Evolutionary conservation across 2,329 filamentous ascomycete genomes (phyloP), one percentile per base, ranked within the genome.

Genomic region (Penicillium fuscoglaucum): DNA sequence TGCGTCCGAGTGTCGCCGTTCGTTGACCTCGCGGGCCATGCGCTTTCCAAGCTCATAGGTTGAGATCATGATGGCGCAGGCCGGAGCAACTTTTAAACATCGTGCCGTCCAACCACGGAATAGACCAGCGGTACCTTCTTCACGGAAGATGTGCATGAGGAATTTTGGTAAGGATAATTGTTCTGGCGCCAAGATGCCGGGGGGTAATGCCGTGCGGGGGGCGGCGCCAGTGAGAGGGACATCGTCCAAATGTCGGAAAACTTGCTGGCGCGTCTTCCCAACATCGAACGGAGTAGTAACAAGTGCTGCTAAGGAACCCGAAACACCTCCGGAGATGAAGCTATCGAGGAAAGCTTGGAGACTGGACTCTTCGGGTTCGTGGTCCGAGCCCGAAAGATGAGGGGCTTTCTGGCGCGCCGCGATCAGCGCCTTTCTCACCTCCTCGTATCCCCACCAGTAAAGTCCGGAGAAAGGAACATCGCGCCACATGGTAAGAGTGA

Each of bases 1-100:
- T 17, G 66, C 65, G 15, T 65, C 64, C 21, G 61, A 58, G 33
- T 74, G 73, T 54, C 76, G 77, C 65, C 78, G 79, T 66, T 87
- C 82, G 65, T 98, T 97, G 50, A 91, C 85, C 12, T 84, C 83
- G 54, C 86, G 83, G 35, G 96, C 96, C 72, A 90, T 87, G 74
- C 90, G 88, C 82, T 99, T 99, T 51, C 95, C 93, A 39, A 98
- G 85, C 76, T 99, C 95, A 74, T 98, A 99, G 72, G 89, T 96
- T 72, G 91, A 96, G 72, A 99, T 98, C 95, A 99, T 99, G 72
- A 99, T 98, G 29, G 95, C 95, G 76, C 95, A 99, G 0, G 93
- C 91, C 1, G 95, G 95, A 1, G 95, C 93, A 6, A 99, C 93
- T 74, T 98, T 98, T 60, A 98, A 80, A 65, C 91, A 96, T 40